Conservation (phyloP, 2,329 filamentous ascomycete genomes). For the Paracamarosporium sp. region DNA sequence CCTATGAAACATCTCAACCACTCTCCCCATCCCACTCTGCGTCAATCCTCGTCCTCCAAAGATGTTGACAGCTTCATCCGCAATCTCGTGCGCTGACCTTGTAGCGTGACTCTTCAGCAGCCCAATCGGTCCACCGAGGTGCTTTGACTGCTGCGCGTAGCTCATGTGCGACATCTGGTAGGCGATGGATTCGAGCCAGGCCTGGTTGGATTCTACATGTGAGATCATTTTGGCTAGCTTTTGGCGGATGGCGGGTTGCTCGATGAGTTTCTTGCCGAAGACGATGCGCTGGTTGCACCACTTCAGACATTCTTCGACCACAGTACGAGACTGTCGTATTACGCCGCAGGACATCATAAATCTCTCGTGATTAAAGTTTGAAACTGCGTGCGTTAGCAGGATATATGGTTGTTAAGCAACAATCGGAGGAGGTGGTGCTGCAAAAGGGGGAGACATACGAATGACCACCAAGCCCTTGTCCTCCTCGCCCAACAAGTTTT, state of each 20-base stretch:
- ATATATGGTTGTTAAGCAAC: too few species aligned
- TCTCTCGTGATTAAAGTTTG: constrained; percentile 88
- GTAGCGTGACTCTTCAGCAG: constrained; percentile 82
- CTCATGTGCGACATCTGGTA: constrained; percentile 89
- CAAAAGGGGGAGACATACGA: constrained; percentile 34
- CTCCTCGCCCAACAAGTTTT: constrained; percentile 80
- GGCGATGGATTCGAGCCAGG: constrained; percentile 84
- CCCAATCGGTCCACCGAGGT: constrained; percentile 81
- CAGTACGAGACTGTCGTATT: constrained; percentile 68
- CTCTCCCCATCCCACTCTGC: constrained; percentile 80
- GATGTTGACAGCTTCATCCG: constrained; percentile 84
- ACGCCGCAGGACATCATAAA: constrained; percentile 76
- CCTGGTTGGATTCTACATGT: constrained; percentile 79
- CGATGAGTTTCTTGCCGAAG: constrained; percentile 81
- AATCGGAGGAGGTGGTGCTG: too few species aligned
- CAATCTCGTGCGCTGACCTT: constrained; percentile 79
- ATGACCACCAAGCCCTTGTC: constrained; percentile 87
- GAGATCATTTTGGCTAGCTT: constrained; percentile 91
- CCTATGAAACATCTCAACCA: constrained; percentile 84
- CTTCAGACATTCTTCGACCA: constrained; percentile 85
- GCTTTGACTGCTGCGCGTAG: constrained; percentile 76
- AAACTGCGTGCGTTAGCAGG: constrained; percentile 50
- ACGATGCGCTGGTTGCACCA: constrained; percentile 88
- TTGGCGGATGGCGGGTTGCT: constrained; percentile 80
- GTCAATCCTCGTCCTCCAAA: constrained; percentile 84